Evolutionary conservation across 106 monocot genomes (phyloP), one percentile per base, ranked within the genome.

Genomic region (Chionographis japonica): DNA sequence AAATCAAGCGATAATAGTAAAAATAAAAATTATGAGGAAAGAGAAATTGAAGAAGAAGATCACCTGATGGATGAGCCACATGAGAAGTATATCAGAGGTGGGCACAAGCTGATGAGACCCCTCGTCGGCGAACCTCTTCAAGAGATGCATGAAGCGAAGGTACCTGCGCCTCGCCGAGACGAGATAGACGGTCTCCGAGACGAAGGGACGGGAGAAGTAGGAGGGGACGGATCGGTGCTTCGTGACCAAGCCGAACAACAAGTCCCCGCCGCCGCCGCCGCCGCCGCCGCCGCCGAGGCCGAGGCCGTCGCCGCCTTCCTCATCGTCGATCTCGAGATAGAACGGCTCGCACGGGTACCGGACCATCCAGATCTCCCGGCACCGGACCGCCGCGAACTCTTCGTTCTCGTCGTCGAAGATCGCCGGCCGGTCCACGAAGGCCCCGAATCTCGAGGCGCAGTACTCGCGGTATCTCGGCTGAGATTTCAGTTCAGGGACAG

Each of bases 31-130:
- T 56, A 19, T 58, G 9, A 52, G 20, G 39, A 8, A 27, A 27
- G 27, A 27, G 27, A 27, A 27, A 27, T 27, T 27, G 27, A 27
- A 27, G 27, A 27, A 27, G 27, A 19, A 68, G 50, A 3, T 72
- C 54, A 91, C 95, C 84, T 90, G 79, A 61, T 98, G 97, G 41
- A 79, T 74, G 41, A 85, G 78, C 87, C 84, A 98, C 84, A 98
- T 92, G 57, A 92, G 89, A 38, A 87, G 82, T 12, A 92, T 76
- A 62, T 98, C 97, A 2, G 85, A 80, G 27, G 89, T 64, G 11
- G 92, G 92, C 59, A 90, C 84, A 61, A 98, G 51, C 35, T 80
- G 78, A n/a, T 80, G 27, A 11, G n/a, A 51, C 8, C 43, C 56
- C 27, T 42, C 52, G 61, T 56, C 66, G 9, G 36, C 61, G 39